Evolutionary conservation across 2,329 filamentous ascomycete species (phyloP), one percentile per base, ranked within the genome.

Genomic region (Botryotinia convoluta): DNA sequence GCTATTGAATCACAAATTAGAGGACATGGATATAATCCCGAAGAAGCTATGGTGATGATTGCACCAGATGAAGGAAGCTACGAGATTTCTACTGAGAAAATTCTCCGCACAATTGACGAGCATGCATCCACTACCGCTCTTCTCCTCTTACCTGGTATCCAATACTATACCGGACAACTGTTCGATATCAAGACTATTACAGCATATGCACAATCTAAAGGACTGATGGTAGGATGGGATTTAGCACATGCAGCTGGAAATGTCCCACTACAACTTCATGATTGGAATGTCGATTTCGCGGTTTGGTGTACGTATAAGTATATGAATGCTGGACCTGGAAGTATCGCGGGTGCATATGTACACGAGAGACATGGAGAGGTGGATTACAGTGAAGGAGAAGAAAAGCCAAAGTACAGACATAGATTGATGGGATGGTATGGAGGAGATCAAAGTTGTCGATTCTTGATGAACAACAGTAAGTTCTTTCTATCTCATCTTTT

Each of bases 301-400:
- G 93, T 89, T 71, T 97, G 94, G 94, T 97, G 94, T 83, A 95
- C 91, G 29, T 97, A 97, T 86, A 97, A 97, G 84, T 97, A 97
- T 84, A 88, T 97, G 81, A 97, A 97, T 80, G 90, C 91, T 39
- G 94, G 94, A 0, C 93, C 94, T 0, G 94, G 94, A 6, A 87
- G 90, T 26, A 97, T 97, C 76, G 93, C 89, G 1, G 94, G 92
- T 0, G 85, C 91, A 0, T 97, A 94, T 77, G 92, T 97, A 14
- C 93, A 97, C 81, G 89, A 93, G 80, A 86, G 84, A 57, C 92
- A 97, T 80, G 90, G 91, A 59, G 81, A 81, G 37, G 89, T 93
- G 18, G 82, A 83, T 57, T 80, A 84, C 59, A 79, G 78, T 44
- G 80, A 84, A 29, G 78, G 80, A 12, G 80, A 81, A 3, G 82